Base-by-base conservation (phyloP, 148 eudicot genomes). In the Rhododendron ovatum region DNA sequence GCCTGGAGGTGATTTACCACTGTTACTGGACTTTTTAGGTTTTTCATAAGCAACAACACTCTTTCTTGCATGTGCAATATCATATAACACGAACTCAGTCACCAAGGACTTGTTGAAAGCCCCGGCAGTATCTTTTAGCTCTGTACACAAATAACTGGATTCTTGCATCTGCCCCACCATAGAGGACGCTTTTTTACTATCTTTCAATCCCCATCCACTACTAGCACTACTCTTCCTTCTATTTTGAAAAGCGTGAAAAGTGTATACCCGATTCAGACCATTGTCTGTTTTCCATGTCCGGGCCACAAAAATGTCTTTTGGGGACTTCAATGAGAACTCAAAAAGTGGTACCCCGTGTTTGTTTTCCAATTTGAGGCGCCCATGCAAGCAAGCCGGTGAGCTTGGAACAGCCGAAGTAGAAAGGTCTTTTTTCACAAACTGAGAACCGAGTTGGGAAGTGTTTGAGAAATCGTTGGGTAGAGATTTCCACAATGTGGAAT, bases 101-200 rank as follows among this genome's bases (percentile, higher is more conserved):
- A 90, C 89, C 92, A 95, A 90, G 41, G 93, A 93, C 85, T 92
- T 90, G 33, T 90, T 86, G 71, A 89, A 90, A 82, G 85, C 89
- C 63, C 92, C 90, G 28, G 74, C 1, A 17, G 83, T 89, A 41
- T 85, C 88, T 75, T 84, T 91, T 75, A 91, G 78, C 81, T 93
- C 94, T 15, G 93, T 91, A 84, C 92, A 91, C 65, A 91, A 83
- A 84, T 88, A 91, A 89, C 96, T 94, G 24, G 96, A 92, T 73
- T 94, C 98, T 86, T 89, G 93, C 98, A 96, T 96, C 87, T 96
- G 99, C 47, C 94, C 98, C 76, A 95, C 91, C 90, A 93, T 84
- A 51, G 94, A 86, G 33, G 94, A 90, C 85, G 87, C 94, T 86
- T 90, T 93, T 74, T 88, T 94, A 84, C 87, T 86, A 84, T 90